Conservation (phyloP, 2,329 filamentous ascomycete genomes). For the Verticillium dahliae region DNA sequence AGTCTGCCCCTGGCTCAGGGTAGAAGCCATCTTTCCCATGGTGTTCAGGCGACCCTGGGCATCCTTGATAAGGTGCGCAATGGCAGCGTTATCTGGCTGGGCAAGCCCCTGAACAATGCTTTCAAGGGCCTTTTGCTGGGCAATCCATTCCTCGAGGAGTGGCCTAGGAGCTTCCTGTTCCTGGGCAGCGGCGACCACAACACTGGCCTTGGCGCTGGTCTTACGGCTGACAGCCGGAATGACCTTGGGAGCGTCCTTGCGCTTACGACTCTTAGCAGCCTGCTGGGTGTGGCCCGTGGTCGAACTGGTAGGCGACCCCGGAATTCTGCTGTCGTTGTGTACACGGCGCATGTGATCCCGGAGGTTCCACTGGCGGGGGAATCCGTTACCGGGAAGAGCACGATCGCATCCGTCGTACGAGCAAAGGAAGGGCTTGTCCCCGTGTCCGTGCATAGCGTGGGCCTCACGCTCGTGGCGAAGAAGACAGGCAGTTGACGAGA, state of each 20-base stretch:
- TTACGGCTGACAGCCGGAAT: slow-evolving; percentile 37
- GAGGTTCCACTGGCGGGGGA: slow-evolving; percentile 92
- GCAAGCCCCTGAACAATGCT: slow-evolving; percentile 45
- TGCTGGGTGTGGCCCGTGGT: slow-evolving; percentile 23
- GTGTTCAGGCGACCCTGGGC: slow-evolving; percentile 42
- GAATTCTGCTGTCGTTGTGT: slow-evolving; percentile 57
- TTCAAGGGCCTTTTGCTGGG: slow-evolving; percentile 58
- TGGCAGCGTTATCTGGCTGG: slow-evolving; percentile 45
- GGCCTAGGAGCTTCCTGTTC: slow-evolving; percentile 29
- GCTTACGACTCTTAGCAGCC: slow-evolving; percentile 54
- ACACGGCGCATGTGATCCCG: slow-evolving; percentile 97
- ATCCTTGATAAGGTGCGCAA: slow-evolving; percentile 45
- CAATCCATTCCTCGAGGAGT: slow-evolving; percentile 49
- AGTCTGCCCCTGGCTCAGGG: slow-evolving; percentile 16
- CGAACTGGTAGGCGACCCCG: slow-evolving; percentile 29
- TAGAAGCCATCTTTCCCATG: slow-evolving; percentile 45
- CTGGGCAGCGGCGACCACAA: slow-evolving; percentile 23
- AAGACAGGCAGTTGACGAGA: slow-evolving; percentile 91
- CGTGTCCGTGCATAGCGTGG: slow-evolving; percentile 91
- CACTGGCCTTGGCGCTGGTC: slow-evolving; percentile 35
- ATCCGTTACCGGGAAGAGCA: slow-evolving; percentile 74
- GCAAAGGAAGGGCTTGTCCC: slow-evolving; percentile 87
- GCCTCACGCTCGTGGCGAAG: slow-evolving; percentile 93
- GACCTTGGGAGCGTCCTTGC: slow-evolving; percentile 44
- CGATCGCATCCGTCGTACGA: slow-evolving; percentile 83